Base-by-base conservation (phyloP, 345 rosid species). In the Gossypium thurberi region DNA sequence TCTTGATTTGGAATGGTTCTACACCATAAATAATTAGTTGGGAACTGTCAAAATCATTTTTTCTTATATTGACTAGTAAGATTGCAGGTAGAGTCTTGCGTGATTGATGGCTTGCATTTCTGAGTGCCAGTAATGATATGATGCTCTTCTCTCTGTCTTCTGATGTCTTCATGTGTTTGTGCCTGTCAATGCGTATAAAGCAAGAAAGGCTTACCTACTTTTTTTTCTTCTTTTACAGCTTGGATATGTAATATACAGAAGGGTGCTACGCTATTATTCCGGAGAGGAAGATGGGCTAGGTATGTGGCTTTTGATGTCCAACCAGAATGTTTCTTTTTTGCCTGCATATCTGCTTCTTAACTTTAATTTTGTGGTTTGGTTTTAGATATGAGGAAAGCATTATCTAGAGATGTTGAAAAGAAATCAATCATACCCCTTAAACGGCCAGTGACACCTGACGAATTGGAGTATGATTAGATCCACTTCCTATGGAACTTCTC, bases 211-310 rank as follows among this genome's bases (percentile, higher is more conserved):
- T 48, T 15, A 50, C 9, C 20, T 13, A 3, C 23, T 23, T 69
- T 15, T 42, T 8, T 28, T 62, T 40, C 40, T 56, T 71, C n/a
- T 21, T 14, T 63, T 52, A 46, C 93, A 93, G 98, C 96, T 91
- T 57, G 98, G 98, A 5, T 93, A 96, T 75, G 83, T 91, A 65
- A 91, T 92, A 23, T 91, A 93, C 73, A 80, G 99, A 84, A 84
- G 98, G 75, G 98, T 96, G 74, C 84, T 93, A 47, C 93, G 93
- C 9, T 91, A 93, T 82, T 96, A 96, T 76, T 96, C 93, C 43
- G 97, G 99, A 53, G 97, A 96, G 62, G 99, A 93, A 82, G 98
- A 90, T 80, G 98, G 96, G 1, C 82, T 91, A 80, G 93, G 99
- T 91, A 79, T 85, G 86, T 42, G 51, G 51, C 11, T 42, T 75